Evolutionary conservation across 495 filamentous ascomycete genomes (phyloP), one percentile per base, ranked within the genome.

Genomic region (Trypethelium eluteriae): DNA sequence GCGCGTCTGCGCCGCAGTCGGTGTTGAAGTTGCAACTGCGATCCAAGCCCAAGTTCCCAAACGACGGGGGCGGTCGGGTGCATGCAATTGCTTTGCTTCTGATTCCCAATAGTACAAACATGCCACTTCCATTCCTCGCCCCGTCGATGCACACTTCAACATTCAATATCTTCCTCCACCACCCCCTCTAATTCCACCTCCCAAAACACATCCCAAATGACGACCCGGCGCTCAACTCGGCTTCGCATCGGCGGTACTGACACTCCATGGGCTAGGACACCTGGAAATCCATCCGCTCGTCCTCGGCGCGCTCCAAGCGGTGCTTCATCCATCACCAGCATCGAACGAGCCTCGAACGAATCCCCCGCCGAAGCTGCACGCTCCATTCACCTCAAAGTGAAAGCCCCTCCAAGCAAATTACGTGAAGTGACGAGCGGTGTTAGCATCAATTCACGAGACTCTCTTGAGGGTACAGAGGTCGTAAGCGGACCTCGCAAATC

Each of bases 331-430:
- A 34, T 36, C 2, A 18, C 53, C 18, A 59, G 53, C 14, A 59
- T 59, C 32, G 53, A 59, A 18, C 62, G 62, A 41, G 32, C 62
- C 5, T 47, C 62, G 10, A n/a, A 41, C 38, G 62, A 41, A 41
- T 38, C 62, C 34, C 62, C 41, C 3, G 34, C 62, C 38, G 38
- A 47, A 63, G 62, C 38, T 78, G 46, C 81, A 67, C 84, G 83
- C 75, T 87, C 89, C 67, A 84, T 93, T 64, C 85, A 85, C 74
- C 79, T 96, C 61, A 95, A 88, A 38, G 86, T 96, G 70, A 96
- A 92, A 79, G 87, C 93, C 72, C 86, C 90, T 5, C 84, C 90
- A 39, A 89, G 82, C 78, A 94, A 90, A 80, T 81, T 94, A 64
- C 88, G 89, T 41, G 87, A 95, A 75, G 89, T 86, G 14, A 93